These are phyloP conservation scores for Ophiocordyceps robertsii DNA, from an alignment of 2,329 filamentous ascomycete genomes.

Conservation along the genomic window DNA sequence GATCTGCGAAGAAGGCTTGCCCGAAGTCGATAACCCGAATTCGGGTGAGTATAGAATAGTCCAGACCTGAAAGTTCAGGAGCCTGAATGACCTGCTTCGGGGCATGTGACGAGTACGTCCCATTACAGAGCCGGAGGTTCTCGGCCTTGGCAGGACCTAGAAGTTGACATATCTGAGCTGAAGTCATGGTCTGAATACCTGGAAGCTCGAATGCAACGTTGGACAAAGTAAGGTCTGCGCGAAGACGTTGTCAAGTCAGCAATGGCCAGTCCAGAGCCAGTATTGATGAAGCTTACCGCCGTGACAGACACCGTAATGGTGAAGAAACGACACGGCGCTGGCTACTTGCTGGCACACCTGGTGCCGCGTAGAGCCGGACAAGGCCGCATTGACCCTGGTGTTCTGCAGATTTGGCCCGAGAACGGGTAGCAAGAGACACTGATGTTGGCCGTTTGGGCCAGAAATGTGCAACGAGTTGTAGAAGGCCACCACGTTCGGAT, in stretches of 20 bases:
- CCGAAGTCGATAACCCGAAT: slow-evolving; percentile 3
- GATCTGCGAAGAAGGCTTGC: slow-evolving; percentile 3
- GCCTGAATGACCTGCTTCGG: slow-evolving; percentile 1
- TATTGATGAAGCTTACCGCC: slow-evolving; percentile 3
- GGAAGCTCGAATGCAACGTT: slow-evolving; percentile 3
- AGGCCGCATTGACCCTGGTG: background rate
- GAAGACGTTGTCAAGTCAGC: background rate
- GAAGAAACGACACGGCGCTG: slow-evolving; percentile 3
- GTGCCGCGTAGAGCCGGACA: slow-evolving; percentile 1
- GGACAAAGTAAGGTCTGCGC: slow-evolving; percentile 2
- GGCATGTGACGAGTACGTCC: slow-evolving; percentile 1
- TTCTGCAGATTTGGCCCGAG: slow-evolving; percentile 1
- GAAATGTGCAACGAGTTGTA: slow-evolving; percentile 1
- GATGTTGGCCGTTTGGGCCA: slow-evolving; percentile 3
- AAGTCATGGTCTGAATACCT: slow-evolving; percentile 1
- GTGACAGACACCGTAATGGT: slow-evolving; percentile 4
- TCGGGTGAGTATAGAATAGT: slow-evolving; percentile 1
- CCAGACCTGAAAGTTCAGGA: slow-evolving; percentile 1
- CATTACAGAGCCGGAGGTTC: background rate
- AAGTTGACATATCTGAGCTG: slow-evolving; percentile 1
- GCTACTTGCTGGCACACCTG: slow-evolving; percentile 3
- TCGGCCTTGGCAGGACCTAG: slow-evolving; percentile 1
- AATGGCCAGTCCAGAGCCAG: too few relatives aligned
- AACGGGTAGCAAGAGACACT: slow-evolving; percentile 1
- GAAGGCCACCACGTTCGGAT: slow-evolving; percentile 2